phyloP scores from a whole-genome alignment of 2,329 filamentous ascomycete genomes.

The Exophiala viscosa region DNA sequence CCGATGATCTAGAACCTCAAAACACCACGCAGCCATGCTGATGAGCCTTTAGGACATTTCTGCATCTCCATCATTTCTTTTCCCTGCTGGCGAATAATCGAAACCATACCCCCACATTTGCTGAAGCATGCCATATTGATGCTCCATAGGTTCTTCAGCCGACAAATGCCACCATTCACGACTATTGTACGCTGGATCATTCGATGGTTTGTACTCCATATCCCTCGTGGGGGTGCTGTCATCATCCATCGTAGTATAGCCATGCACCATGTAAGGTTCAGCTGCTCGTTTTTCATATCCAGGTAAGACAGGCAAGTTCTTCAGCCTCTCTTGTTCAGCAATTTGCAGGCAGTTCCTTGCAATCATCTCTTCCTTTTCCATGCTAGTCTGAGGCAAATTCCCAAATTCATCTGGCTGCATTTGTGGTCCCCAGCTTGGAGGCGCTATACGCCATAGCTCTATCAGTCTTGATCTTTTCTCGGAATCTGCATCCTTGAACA shows the following conservation, averaged over 20 bases:
- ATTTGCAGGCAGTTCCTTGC: constrained; percentile 59
- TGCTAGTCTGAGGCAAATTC: constrained; percentile 55
- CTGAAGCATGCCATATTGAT: constrained; percentile 39
- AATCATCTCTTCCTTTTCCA: constrained; percentile 54
- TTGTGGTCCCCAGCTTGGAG: constrained; percentile 59
- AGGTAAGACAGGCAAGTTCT: constrained; percentile 39
- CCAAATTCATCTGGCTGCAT: constrained; percentile 55
- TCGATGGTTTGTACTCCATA: constrained; percentile 24
- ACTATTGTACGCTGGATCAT: constrained; percentile 41
- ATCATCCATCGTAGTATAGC: constrained; percentile 53
- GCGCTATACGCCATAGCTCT: constrained; percentile 80
- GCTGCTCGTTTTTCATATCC: constrained; percentile 42
- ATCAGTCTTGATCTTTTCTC: constrained; percentile 71
- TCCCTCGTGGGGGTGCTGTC: too few relatives aligned
- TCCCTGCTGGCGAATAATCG: constrained; percentile 11
- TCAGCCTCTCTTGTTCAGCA: constrained; percentile 39
- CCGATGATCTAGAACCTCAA: background rate
- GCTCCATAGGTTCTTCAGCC: constrained; percentile 34
- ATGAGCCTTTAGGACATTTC: constrained; percentile 20
- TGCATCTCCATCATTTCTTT: constrained; percentile 18
- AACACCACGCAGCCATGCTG: background rate
- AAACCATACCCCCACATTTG: constrained; percentile 28
- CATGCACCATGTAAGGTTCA: constrained; percentile 80
- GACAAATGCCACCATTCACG: constrained; percentile 37
- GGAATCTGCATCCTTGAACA: constrained; percentile 72